Evolutionary conservation across 1,284 basidiomycete genomes (phyloP), one percentile per base, ranked within the genome.

Genomic region (Trichosporon sp.): DNA sequence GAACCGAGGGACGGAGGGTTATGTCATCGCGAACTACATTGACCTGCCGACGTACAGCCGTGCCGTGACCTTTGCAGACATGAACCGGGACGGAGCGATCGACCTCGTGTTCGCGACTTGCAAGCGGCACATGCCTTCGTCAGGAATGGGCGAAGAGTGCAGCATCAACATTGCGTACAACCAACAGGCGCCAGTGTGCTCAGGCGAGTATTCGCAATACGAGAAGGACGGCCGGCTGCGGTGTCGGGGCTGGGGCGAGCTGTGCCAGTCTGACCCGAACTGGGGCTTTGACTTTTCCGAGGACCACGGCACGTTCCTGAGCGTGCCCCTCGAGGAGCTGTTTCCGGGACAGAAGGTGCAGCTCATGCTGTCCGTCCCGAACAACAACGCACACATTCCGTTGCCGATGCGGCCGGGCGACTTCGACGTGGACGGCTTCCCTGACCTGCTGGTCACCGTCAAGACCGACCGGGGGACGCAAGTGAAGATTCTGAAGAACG

Each of bases 41-140:
- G 76, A 85, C 15, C 86, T 99, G 27, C 96, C 97, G 0, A 75
- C 85, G 11, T 93, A 92, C 0, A 87, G 89, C 1, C 93, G 93
- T 72, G 85, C 90, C 0, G 87, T 98, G 23, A 88, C 91, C 0
- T 98, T 98, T 76, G 94, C 92, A 23, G 97, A 99, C 75, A 89
- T 99, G 75, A 93, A 97, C 79, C 89, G 97, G 13, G 97, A 99
- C 77, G 96, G 96, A 0, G 96, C 95, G 0, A 92, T 98, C 60
- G 96, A 99, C 80, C 89, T 99, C 86, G 87, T 99, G 63, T 95
- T 98, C 76, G 87, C 92, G 0, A 91, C 91, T 0, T 99, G 96
- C 80, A 84, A 87, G 1, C 87, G 86, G 1, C 87, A 90, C 15
- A 92, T 91, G 2, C 80, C 86, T 0, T 85, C 85, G 0, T 88